Percentiles rank a stretch among this genome's conserved stretches.
phyloP scores from a whole-genome alignment of 441 rosid species.

The Theobroma grandiflorum region DNA sequence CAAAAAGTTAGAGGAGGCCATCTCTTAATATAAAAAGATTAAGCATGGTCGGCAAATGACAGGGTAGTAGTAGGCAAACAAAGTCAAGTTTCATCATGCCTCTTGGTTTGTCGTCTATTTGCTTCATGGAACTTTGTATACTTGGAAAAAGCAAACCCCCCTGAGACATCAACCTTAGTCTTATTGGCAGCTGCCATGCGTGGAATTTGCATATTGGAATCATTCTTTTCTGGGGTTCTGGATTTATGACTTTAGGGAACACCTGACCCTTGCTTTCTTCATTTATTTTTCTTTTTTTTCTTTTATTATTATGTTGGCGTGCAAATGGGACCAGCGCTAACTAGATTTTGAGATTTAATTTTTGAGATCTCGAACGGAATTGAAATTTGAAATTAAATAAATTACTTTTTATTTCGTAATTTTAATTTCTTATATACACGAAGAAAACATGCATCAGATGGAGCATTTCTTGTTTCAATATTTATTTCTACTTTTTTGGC shows the following conservation, averaged over 20 bases:
- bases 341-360: too few relatives aligned
- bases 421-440: too few relatives aligned
- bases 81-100: constrained; percentile 34
- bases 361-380: too few relatives aligned
- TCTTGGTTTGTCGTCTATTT: not conserved
- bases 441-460: too few relatives aligned
- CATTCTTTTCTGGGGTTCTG: not conserved
- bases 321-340: too few relatives aligned
- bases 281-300: not conserved
- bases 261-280: not conserved
- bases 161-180: not conserved
- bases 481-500: not conserved
- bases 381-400: not conserved
- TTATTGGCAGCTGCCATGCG: constrained; percentile 28
- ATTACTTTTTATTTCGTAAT: not conserved
- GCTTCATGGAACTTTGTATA: constrained; percentile 25
- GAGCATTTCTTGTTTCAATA: not conserved
- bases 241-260: constrained; percentile 1
- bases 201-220: not conserved
- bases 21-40: constrained; percentile 25
- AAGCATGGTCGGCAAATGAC: constrained; percentile 26
- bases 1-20: not conserved
- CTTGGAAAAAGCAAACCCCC: constrained; percentile 1
- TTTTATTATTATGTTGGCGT: not conserved
- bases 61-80: constrained; percentile 6